A percentile compares a stretch with the other conserved stretches of the same genome.
These are phyloP conservation scores for Syzygium oleosum DNA, from an alignment of 345 rosid species.

Conservation along the genomic window DNA sequence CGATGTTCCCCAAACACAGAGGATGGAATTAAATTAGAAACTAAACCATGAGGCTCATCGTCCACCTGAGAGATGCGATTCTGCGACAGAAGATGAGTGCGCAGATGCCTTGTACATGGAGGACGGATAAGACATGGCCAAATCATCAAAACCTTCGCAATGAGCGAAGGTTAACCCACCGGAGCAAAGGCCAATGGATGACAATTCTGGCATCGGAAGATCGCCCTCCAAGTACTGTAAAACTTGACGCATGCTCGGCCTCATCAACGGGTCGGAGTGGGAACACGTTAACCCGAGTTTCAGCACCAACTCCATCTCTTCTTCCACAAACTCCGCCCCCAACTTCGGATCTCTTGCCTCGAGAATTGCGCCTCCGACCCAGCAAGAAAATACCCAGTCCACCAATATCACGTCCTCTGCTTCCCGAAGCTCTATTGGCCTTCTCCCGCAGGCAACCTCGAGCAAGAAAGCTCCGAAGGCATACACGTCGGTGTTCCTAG, in stretches of 20 bases:
- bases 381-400: no score
- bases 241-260: slow-evolving; percentile 50
- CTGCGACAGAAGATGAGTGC: slow-evolving; percentile 25
- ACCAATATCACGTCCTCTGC: no score
- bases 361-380: slow-evolving; percentile 8
- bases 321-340: slow-evolving; percentile 10
- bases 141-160: no score
- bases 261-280: slow-evolving; percentile 16
- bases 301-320: slow-evolving; percentile 42
- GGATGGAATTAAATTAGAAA: background rate
- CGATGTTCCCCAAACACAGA: background rate
- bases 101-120: slow-evolving; percentile 6
- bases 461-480: no score
- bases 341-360: slow-evolving; percentile 39
- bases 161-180: no score
- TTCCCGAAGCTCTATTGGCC: no score
- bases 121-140: no score
- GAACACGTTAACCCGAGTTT: slow-evolving; percentile 42
- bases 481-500: no score
- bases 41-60: slow-evolving; percentile 12
- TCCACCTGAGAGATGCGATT: slow-evolving; percentile 55
- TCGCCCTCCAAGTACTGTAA: slow-evolving; percentile 18
- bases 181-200: no score
- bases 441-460: no score
- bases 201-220: no score